Base-by-base conservation (phyloP, 306 rosid species). In the Prunus dulcis region DNA sequence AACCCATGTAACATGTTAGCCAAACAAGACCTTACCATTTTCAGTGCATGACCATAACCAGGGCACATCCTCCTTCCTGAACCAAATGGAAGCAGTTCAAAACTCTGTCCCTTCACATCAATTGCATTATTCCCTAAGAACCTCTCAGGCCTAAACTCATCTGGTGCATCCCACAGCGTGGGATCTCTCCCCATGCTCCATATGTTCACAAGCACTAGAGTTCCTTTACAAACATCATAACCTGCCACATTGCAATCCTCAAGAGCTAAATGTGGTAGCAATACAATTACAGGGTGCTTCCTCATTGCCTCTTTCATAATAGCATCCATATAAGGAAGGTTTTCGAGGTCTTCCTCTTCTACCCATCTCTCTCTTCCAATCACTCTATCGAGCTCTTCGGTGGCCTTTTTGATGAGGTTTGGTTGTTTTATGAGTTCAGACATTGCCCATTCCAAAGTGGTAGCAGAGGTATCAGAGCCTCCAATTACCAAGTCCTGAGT, bases 141-240 rank as follows among this genome's bases (percentile, higher is more conserved):
- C 64, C 74, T 76, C 46, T 81, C 81, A 0, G 78, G 78, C 15
- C 20, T 6, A 53, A 81, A 81, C 73, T 70, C 73, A 4, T 63
- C 57, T 1, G 74, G 81, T 20, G 61, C 47, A 15, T 76, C 73
- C 81, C 84, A 81, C 9, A 75, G 9, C 2, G 15, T 14, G 2
- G 81, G 69, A 23, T 76, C 81, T 47, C 84, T 76, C 23, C 84
- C 81, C n/a, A 81, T 70, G 63, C 81, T 71, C 84, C 81, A 81
- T 22, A 13, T 76, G 73, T 81, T 81, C 34, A 71, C 46, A 12
- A 76, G 43, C n/a, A 76, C 38, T 70, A 8, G 25, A 13, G 64
- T 81, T 10, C 81, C 84, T 55, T 64, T 64, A 3, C 45, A 8
- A 27, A 81, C 34, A 7, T 76, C 25, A 10, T 70, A 76, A 9